A percentile compares a stretch with the other conserved stretches of the same genome.
phyloP scores from a whole-genome alignment of 768 basidiomycete genomes.

The Mycena amicta region DNA sequence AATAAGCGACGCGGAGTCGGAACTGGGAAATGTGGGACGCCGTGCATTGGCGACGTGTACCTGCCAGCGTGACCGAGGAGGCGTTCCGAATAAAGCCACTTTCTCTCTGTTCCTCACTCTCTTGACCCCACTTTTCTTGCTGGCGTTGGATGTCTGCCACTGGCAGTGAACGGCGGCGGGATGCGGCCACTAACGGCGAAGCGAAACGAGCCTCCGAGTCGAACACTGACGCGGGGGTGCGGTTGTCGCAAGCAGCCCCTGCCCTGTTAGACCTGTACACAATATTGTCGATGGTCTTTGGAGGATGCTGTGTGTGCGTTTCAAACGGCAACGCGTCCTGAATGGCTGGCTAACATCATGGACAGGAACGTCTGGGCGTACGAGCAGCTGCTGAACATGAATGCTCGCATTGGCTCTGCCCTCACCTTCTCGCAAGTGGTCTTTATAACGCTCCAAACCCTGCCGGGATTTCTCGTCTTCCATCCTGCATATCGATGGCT shows the following conservation, averaged over 20 bases:
- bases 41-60: too few species aligned
- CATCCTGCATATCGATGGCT: conserved; percentile 40
- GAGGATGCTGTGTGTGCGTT: conserved; percentile 84
- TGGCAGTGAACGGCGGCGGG: background rate
- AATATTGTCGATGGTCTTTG: conserved; percentile 66
- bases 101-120: background rate
- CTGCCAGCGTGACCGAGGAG: background rate
- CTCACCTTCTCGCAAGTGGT: conserved; percentile 85
- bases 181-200: conserved; percentile 19
- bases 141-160: background rate
- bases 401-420: conserved; percentile 73
- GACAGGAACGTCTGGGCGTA: conserved; percentile 76
- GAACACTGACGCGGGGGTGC: conserved; percentile 30
- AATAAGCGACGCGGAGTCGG: background rate
- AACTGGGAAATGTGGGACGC: background rate
- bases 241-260: conserved; percentile 34
- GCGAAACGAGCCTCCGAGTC: conserved; percentile 7
- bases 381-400: conserved; percentile 70
- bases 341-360: background rate
- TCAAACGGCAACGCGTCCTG: background rate
- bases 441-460: conserved; percentile 69
- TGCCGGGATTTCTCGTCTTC: conserved; percentile 63
- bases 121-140: background rate
- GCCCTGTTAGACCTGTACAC: conserved; percentile 41
- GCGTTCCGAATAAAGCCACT: background rate